phyloP scores from a whole-genome alignment of 2,329 filamentous ascomycete species.

The Trichoderma citrinoviride region DNA sequence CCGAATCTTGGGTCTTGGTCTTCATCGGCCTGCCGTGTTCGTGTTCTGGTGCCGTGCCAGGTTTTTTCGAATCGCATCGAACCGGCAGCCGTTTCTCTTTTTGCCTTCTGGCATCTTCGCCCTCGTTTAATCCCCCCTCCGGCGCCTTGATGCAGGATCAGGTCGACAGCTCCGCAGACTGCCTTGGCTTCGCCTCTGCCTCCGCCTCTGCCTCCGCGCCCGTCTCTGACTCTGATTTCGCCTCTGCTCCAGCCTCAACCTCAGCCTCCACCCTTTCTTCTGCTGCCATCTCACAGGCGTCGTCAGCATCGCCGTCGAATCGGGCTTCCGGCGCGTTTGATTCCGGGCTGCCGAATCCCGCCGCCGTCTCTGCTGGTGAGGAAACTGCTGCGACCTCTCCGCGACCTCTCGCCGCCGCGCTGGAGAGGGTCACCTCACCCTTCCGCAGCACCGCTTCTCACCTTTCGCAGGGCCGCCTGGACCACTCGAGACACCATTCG shows the following conservation, averaged over 20 bases:
- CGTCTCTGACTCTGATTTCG: neutral
- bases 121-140: neutral
- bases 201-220: constrained; percentile 8
- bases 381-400: constrained; percentile 13
- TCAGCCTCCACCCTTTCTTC: neutral
- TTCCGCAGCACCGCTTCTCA: neutral
- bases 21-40: constrained; percentile 8
- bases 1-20: constrained; percentile 14
- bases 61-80: neutral
- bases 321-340: neutral
- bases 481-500: constrained; percentile 22
- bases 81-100: neutral
- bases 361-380: neutral
- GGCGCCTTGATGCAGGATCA: constrained; percentile 36
- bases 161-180: constrained; percentile 21
- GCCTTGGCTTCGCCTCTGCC: constrained; percentile 21
- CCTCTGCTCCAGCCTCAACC: neutral
- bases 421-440: neutral
- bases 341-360: neutral
- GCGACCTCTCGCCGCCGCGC: neutral
- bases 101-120: constrained; percentile 9
- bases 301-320: constrained; percentile 19
- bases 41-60: neutral
- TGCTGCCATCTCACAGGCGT: neutral
- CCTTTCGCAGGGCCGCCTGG: constrained; percentile 9